These are phyloP conservation scores for Lavandula angustifolia DNA, from an alignment of 257 asterid species.

Conservation along the genomic window DNA sequence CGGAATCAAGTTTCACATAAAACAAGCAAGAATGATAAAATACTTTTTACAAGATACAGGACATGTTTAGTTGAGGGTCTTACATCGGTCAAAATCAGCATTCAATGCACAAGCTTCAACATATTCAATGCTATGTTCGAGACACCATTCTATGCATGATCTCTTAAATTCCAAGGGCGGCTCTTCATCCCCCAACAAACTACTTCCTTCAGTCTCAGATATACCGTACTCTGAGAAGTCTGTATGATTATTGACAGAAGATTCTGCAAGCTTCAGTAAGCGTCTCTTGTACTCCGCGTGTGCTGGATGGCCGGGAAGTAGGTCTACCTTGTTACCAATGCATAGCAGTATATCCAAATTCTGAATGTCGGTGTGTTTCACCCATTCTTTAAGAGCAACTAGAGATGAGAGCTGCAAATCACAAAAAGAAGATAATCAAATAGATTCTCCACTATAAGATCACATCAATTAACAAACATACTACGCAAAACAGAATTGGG, in stretches of 20 bases:
- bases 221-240: conserved; percentile 64
- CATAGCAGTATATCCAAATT: conserved; percentile 76
- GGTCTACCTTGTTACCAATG: conserved; percentile 94
- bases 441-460: not conserved
- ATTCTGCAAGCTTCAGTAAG: conserved; percentile 51
- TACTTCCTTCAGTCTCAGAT: conserved; percentile 87
- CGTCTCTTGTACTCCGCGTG: conserved; percentile 75
- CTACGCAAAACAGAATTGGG: conserved; percentile 18
- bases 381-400: conserved; percentile 72
- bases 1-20: not conserved
- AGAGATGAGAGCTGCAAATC: conserved; percentile 59
- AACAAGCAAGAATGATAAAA: conserved; percentile 7
- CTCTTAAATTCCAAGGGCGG: conserved; percentile 51
- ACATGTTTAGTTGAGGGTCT: conserved; percentile 34
- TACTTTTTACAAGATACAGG: not conserved
- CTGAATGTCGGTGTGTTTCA: conserved; percentile 62
- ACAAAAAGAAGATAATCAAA: not conserved
- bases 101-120: conserved; percentile 92
- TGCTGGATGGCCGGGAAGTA: conserved; percentile 81
- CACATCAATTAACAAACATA: conserved; percentile 20
- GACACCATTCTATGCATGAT: conserved; percentile 78
- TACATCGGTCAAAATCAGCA: conserved; percentile 85
- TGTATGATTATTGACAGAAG: conserved; percentile 37
- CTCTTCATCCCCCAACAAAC: conserved; percentile 73
- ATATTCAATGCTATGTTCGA: conserved; percentile 74